A percentile compares a stretch with the other conserved stretches of the same genome.
These are phyloP conservation scores for Aureobasidium sp. DNA, from an alignment of 2,329 filamentous ascomycete genomes.

Conservation along the genomic window DNA sequence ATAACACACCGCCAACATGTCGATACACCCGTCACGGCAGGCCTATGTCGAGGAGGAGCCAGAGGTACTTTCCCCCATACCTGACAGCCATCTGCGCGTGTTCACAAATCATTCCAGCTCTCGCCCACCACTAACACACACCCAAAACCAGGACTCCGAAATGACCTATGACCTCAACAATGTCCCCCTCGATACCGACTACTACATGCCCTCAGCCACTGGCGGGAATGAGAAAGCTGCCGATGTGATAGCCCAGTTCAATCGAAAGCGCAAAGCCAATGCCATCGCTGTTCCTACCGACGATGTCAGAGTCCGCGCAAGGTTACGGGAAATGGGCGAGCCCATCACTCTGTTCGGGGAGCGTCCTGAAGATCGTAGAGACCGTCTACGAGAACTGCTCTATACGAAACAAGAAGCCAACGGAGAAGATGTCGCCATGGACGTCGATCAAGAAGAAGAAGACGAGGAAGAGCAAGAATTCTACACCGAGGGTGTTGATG, in stretches of 20 bases:
- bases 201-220: slow-evolving; percentile 63
- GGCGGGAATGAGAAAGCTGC: slow-evolving; percentile 77
- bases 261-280: slow-evolving; percentile 81
- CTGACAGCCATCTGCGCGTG: slow-evolving; percentile 21
- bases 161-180: slow-evolving; percentile 20
- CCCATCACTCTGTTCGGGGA: slow-evolving; percentile 94
- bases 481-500: slow-evolving; percentile 74
- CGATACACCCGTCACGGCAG: slow-evolving; percentile 80
- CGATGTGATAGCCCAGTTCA: slow-evolving; percentile 79
- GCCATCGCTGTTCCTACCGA: slow-evolving; percentile 90
- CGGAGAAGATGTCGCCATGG: slow-evolving; percentile 48
- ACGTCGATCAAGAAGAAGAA: slow-evolving; percentile 45
- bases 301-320: slow-evolving; percentile 74
- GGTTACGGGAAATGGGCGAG: slow-evolving; percentile 79
- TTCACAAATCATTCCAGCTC: slow-evolving; percentile 28
- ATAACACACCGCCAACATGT: slow-evolving; percentile 25
- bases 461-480: slow-evolving; percentile 82
- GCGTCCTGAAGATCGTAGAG: slow-evolving; percentile 74
- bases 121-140: neutral
- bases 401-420: slow-evolving; percentile 58
- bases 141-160: slow-evolving; percentile 14
- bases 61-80: neutral
- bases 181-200: slow-evolving; percentile 63
- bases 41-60: slow-evolving; percentile 83
- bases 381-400: slow-evolving; percentile 75